Base-by-base conservation (phyloP, 768 basidiomycete genomes). In the Boletus edulis region DNA sequence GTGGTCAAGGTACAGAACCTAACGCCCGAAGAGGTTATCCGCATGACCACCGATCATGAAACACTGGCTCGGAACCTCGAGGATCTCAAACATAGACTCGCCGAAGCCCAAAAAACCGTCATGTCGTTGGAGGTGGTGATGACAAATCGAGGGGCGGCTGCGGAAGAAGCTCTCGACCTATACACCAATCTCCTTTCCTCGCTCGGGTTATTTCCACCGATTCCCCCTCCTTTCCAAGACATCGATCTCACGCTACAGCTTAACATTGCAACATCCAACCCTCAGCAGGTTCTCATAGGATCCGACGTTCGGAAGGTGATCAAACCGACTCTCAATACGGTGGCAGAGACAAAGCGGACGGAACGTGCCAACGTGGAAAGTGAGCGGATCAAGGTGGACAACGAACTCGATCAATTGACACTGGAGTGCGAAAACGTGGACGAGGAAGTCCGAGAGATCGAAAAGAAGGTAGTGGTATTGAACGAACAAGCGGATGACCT, bases 31-130 rank as follows among this genome's bases (percentile, higher is more conserved):
- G 95, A 99, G 71, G 93, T 97, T 40, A 73, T 82, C 51, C 85
- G 85, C 37, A 95, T 99, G 91, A 94, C 88, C 63, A 84, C 84
- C 5, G 94, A 98, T 60, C 88, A 93, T 54, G 91, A 94, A 62
- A 83, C 78, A 27, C 78, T 96, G 35, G 76, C 82, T 5, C 81
- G 84, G 48, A 88, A 81, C 61, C 72, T 94, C 51, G 85, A 88
- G 58, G 89, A 91, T 56, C 81, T 94, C 51, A 87, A 83, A 59
- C 76, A 82, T 56, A 93, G 88, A 65, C 82, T 91, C 9, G 71
- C 83, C 0, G 88, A 94, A 61, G 83, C 87, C 3, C 85, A 87
- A 55, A 83, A 86, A 65, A 70, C 75, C 14, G 80, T 89, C 34
- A 85, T 91, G 78, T 82, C 83, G 17, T 81, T 93, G 46, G 96